Percentiles rank a stretch among this genome's conserved stretches.
These are phyloP conservation scores for Sequoia sempervirens DNA, from an alignment of 75 land plant species.

Conservation along the genomic window DNA sequence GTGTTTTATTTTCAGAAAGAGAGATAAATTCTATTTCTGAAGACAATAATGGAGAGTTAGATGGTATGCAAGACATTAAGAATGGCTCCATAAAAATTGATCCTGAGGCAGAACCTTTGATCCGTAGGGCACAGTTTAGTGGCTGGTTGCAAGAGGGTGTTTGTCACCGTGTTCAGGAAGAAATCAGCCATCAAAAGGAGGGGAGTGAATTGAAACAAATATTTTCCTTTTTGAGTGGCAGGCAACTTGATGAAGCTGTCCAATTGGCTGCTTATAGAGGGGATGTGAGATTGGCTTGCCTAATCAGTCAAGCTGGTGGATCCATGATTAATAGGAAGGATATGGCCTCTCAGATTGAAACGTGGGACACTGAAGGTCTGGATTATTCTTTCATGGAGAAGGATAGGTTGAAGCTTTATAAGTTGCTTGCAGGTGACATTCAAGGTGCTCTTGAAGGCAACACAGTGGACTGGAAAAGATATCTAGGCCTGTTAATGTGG, in stretches of 20 bases:
- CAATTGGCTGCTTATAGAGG: slow-evolving; percentile 67
- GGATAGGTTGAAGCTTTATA: slow-evolving; percentile 58
- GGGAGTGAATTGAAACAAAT: slow-evolving; percentile 64
- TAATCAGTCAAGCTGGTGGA: slow-evolving; percentile 90
- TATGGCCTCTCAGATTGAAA: slow-evolving; percentile 71
- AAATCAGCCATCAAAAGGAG: slow-evolving; percentile 45
- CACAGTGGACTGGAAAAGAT: slow-evolving; percentile 91
- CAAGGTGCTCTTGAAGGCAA: slow-evolving; percentile 47
- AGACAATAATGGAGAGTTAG: slow-evolving; percentile 48
- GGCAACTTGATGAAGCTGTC: slow-evolving; percentile 83
- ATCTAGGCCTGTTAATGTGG: slow-evolving; percentile 93
- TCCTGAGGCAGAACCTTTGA: slow-evolving; percentile 51
- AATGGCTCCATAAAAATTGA: slow-evolving; percentile 46
- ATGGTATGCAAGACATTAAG: slow-evolving; percentile 51
- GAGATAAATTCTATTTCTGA: slow-evolving; percentile 13
- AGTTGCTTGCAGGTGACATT: slow-evolving; percentile 85
- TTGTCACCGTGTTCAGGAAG: slow-evolving; percentile 67
- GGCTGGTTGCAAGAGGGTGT: slow-evolving; percentile 93
- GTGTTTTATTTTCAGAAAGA: slow-evolving; percentile 77
- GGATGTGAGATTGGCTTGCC: slow-evolving; percentile 87
- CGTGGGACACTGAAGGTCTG: slow-evolving; percentile 82
- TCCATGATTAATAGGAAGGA: slow-evolving; percentile 66
- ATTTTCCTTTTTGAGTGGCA: slow-evolving; percentile 75
- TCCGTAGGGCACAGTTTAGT: slow-evolving; percentile 90
- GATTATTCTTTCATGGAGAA: slow-evolving; percentile 77